Percentiles rank a stretch among this genome's conserved stretches.
These are phyloP conservation scores for Syzygium oleosum DNA, from an alignment of 345 rosid species.

Conservation along the genomic window DNA sequence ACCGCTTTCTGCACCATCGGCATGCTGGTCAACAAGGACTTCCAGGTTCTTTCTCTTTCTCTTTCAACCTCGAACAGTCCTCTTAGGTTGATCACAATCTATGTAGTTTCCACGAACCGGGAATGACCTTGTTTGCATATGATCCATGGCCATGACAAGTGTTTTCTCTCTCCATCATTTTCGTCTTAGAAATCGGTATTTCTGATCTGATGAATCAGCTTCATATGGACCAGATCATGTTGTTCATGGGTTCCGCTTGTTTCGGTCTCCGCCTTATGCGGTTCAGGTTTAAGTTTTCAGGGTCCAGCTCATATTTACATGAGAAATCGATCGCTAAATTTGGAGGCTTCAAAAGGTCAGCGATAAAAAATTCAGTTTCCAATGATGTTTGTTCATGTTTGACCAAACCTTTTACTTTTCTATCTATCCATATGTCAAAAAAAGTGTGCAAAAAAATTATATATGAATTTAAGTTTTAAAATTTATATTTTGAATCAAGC, in stretches of 20 bases:
- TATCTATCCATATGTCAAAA: background rate
- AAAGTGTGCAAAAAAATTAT: background rate
- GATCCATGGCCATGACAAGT: background rate
- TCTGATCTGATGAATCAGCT: background rate
- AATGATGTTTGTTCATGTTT: background rate
- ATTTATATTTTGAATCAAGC: background rate
- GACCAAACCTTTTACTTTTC: background rate
- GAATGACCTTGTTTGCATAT: no score
- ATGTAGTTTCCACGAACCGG: no score
- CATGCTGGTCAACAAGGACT: slow-evolving; percentile 60
- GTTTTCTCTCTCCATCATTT: background rate
- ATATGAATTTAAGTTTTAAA: background rate
- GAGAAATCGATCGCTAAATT: background rate
- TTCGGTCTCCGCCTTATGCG: background rate
- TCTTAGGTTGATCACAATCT: background rate
- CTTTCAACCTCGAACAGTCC: background rate
- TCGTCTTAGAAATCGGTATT: background rate
- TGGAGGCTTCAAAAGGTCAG: no score
- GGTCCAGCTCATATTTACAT: background rate
- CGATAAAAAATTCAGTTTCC: background rate
- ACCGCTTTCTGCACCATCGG: slow-evolving; percentile 48
- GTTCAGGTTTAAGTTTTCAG: background rate
- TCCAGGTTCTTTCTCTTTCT: slow-evolving; percentile 32
- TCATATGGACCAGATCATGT: background rate
- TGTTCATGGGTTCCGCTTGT: background rate